phyloP scores from a whole-genome alignment of 2,329 filamentous ascomycete genomes.

The Monilinia fructicola region DNA sequence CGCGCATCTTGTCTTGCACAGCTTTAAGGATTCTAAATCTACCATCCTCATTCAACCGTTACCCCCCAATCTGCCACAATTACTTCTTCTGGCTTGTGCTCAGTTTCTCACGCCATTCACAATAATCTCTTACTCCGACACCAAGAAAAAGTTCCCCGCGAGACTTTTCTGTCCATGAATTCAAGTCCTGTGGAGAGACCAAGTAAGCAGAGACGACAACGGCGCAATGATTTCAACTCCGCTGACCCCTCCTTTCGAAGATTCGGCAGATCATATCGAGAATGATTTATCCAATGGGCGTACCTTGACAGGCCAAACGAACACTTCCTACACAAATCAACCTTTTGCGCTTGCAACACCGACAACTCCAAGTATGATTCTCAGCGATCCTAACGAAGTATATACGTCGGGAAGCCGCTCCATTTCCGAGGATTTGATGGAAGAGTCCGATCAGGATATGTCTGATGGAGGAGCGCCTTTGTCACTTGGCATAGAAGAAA shows the following conservation, averaged over 20 bases:
- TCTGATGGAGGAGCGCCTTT: slow-evolving; percentile 36
- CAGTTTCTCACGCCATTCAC: background rate
- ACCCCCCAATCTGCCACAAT: slow-evolving; percentile 10
- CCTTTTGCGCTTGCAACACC: slow-evolving; percentile 24
- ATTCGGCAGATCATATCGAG: slow-evolving; percentile 27
- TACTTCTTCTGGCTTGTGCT: slow-evolving; percentile 1
- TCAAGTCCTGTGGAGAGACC: slow-evolving; percentile 20
- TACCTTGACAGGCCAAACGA: slow-evolving; percentile 13
- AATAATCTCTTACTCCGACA: background rate
- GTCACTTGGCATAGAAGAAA: slow-evolving; percentile 27
- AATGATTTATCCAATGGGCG: slow-evolving; percentile 27
- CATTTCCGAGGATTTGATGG: slow-evolving; percentile 21
- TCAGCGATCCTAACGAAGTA: slow-evolving; percentile 25
- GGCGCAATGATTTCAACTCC: slow-evolving; percentile 34
- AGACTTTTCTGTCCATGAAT: slow-evolving; percentile 23
- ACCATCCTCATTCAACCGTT: slow-evolving; percentile 5
- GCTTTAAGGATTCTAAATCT: slow-evolving; percentile 11
- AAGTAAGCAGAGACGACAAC: slow-evolving; percentile 27
- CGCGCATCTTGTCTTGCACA: slow-evolving; percentile 21
- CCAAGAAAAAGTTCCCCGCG: background rate
- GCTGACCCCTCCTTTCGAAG: slow-evolving; percentile 33
- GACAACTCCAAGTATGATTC: slow-evolving; percentile 27
- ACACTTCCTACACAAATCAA: slow-evolving; percentile 7
- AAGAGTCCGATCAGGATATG: slow-evolving; percentile 39
- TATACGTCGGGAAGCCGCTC: slow-evolving; percentile 25